Conservation (phyloP, 2,329 filamentous ascomycete species). For the Nakataea oryzae region DNA sequence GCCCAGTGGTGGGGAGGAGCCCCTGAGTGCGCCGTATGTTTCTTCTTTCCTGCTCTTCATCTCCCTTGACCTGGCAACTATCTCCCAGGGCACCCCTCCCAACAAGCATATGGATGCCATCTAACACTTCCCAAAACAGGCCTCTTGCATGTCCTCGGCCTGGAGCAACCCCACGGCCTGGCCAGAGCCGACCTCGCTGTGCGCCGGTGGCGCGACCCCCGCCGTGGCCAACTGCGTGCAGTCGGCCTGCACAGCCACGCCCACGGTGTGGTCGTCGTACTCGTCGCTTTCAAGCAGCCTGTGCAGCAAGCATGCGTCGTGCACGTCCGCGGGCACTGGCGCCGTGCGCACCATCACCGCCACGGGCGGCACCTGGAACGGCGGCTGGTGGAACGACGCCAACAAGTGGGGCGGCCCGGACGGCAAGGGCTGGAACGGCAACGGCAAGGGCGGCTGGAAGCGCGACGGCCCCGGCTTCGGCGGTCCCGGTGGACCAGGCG, state of each 20-base stretch:
- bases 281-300: slow-evolving; percentile 27
- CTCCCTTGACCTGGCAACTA: not conserved
- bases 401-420: slow-evolving; percentile 9
- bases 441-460: slow-evolving; percentile 11
- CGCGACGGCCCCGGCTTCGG: slow-evolving; percentile 2
- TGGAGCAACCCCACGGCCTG: slow-evolving; percentile 19
- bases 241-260: slow-evolving; percentile 18
- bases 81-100: not conserved
- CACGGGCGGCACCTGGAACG: slow-evolving; percentile 22
- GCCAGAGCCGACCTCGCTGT: slow-evolving; percentile 20
- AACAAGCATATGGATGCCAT: too few relatives aligned
- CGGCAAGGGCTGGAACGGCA: slow-evolving; percentile 11
- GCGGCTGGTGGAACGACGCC: slow-evolving; percentile 16
- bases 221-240: slow-evolving; percentile 16
- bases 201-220: slow-evolving; percentile 12
- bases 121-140: slow-evolving; percentile 14
- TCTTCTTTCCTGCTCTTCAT: not conserved
- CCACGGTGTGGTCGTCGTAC: slow-evolving; percentile 18
- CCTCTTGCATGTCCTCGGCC: slow-evolving; percentile 29
- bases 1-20: slow-evolving; percentile 28
- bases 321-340: slow-evolving; percentile 24
- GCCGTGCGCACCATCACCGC: slow-evolving; percentile 28
- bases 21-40: slow-evolving; percentile 30
- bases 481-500: slow-evolving; percentile 8
- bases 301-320: slow-evolving; percentile 27